phyloP scores from a whole-genome alignment of 805 yeast species.

The Candida patagonica region DNA sequence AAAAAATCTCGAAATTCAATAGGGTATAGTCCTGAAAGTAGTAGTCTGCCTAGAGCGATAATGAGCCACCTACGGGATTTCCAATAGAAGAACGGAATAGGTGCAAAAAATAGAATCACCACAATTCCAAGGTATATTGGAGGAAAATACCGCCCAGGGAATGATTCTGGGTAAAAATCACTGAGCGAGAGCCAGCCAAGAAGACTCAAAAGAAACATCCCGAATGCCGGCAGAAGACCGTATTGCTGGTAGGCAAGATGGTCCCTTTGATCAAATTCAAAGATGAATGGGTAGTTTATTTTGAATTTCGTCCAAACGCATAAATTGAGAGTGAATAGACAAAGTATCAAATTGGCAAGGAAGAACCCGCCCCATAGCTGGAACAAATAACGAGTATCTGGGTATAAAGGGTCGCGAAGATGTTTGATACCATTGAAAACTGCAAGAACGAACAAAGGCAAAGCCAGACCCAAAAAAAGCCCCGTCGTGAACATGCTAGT shows the following conservation, averaged over 20 bases:
- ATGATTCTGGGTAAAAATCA: slow-evolving; percentile 50
- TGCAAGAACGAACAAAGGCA: slow-evolving; percentile 60
- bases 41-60: slow-evolving; percentile 58
- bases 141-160: slow-evolving; percentile 71
- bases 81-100: slow-evolving; percentile 46
- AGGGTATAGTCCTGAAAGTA: slow-evolving; percentile 80
- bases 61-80: slow-evolving; percentile 74
- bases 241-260: slow-evolving; percentile 59
- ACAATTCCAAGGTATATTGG: slow-evolving; percentile 58
- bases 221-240: slow-evolving; percentile 52
- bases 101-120: slow-evolving; percentile 45
- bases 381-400: slow-evolving; percentile 52
- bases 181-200: slow-evolving; percentile 70
- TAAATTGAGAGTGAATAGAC: slow-evolving; percentile 62
- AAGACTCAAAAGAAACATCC: slow-evolving; percentile 47
- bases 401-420: slow-evolving; percentile 32
- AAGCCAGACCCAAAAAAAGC: slow-evolving; percentile 53
- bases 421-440: slow-evolving; percentile 43
- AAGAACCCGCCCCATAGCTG: slow-evolving; percentile 95
- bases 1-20: slow-evolving; percentile 94
- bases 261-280: slow-evolving; percentile 70
- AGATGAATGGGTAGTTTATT: slow-evolving; percentile 84
- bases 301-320: slow-evolving; percentile 62
- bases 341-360: slow-evolving; percentile 46
- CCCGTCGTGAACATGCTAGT: slow-evolving; percentile 50